Conservation (phyloP, 2,329 filamentous ascomycete genomes). For the Furcasterigmium furcatum region DNA sequence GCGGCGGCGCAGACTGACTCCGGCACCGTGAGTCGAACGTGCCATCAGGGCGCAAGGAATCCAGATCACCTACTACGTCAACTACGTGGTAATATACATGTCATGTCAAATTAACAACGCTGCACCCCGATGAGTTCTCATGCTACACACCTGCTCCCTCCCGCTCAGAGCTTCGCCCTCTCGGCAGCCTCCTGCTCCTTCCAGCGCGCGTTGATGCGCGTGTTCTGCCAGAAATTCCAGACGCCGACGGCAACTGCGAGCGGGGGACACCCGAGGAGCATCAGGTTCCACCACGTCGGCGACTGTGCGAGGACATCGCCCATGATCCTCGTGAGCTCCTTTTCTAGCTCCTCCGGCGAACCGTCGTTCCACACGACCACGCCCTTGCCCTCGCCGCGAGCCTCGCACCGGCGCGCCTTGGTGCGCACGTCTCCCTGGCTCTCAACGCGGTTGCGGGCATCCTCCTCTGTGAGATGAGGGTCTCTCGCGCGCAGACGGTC, state of each 20-base stretch:
- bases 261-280: constrained; percentile 68
- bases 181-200: constrained; percentile 50
- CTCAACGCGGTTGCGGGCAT: constrained; percentile 80
- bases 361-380: constrained; percentile 91
- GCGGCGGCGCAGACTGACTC: no score
- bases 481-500: constrained; percentile 72
- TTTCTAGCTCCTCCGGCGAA: constrained; percentile 64
- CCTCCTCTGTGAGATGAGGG: constrained; percentile 73
- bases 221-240: constrained; percentile 73
- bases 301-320: constrained; percentile 57
- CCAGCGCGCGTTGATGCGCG: constrained; percentile 69
- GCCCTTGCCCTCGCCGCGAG: constrained; percentile 60
- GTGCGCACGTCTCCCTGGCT: constrained; percentile 84
- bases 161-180: constrained; percentile 35
- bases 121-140: no score
- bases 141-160: no score
- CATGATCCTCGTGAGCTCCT: constrained; percentile 66
- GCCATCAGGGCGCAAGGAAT: no score
- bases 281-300: constrained; percentile 81
- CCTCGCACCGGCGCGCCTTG: constrained; percentile 75
- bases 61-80: no score
- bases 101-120: no score
- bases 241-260: constrained; percentile 65
- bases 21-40: no score
- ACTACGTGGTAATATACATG: no score